phyloP scores from a whole-genome alignment of 768 basidiomycete genomes.

The Leccinum variicolor region DNA sequence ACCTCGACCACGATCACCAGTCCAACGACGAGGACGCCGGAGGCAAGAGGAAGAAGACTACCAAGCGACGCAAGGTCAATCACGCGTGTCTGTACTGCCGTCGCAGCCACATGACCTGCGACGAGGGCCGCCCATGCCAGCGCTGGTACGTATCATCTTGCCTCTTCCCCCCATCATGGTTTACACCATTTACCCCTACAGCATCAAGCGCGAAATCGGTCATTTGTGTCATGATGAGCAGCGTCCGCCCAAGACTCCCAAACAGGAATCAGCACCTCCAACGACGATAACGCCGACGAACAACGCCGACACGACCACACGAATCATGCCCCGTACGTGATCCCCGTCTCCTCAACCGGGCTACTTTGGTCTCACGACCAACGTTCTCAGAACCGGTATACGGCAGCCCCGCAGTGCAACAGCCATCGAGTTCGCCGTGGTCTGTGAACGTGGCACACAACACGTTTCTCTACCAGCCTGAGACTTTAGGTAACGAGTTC shows the following conservation, averaged over 20 bases:
- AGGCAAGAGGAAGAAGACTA: slow-evolving; percentile 39
- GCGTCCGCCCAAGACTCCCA: slow-evolving; percentile 48
- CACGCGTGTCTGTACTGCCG: slow-evolving; percentile 94
- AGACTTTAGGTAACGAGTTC: slow-evolving; percentile 78
- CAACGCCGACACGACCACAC: slow-evolving; percentile 32
- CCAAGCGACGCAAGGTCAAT: slow-evolving; percentile 82
- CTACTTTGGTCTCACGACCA: neutral
- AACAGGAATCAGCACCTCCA: slow-evolving; percentile 32
- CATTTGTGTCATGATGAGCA: slow-evolving; percentile 92
- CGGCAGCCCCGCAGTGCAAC: slow-evolving; percentile 17
- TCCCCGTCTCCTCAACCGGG: neutral
- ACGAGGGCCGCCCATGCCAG: slow-evolving; percentile 86
- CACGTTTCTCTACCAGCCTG: slow-evolving; percentile 66
- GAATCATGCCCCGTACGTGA: slow-evolving; percentile 26
- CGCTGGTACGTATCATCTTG: slow-evolving; percentile 66
- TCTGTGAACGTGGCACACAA: slow-evolving; percentile 48
- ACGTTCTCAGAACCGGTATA: slow-evolving; percentile 22
- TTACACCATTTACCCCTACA: slow-evolving; percentile 24
- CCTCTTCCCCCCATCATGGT: neutral
- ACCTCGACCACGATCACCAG: slow-evolving; percentile 26
- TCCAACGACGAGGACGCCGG: slow-evolving; percentile 31
- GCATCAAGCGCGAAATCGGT: slow-evolving; percentile 95
- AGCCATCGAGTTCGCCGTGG: slow-evolving; percentile 44
- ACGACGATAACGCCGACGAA: slow-evolving; percentile 17
- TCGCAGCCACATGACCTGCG: slow-evolving; percentile 90